Conservation (phyloP, 2,329 filamentous ascomycete species). For the Xylariaceae sp. region DNA sequence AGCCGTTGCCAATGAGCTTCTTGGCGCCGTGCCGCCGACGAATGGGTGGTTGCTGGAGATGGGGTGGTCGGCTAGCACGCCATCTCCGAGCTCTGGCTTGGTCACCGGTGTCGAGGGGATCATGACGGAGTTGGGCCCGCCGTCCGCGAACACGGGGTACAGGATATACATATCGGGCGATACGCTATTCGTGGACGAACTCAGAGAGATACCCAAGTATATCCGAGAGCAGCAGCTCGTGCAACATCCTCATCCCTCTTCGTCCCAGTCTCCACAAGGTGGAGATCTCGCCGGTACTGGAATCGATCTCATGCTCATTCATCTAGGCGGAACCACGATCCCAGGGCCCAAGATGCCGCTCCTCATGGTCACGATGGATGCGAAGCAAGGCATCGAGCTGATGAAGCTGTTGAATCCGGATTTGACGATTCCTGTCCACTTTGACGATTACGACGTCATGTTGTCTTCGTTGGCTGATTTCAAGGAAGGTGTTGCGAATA, state of each 20-base stretch:
- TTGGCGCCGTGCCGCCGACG: slow-evolving; percentile 51
- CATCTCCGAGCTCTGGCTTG: neutral
- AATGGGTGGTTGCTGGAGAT: slow-evolving; percentile 65
- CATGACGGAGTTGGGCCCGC: slow-evolving; percentile 7
- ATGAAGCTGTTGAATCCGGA: slow-evolving; percentile 56
- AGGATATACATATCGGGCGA: slow-evolving; percentile 64
- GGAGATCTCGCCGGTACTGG: slow-evolving; percentile 34
- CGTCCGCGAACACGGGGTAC: slow-evolving; percentile 44
- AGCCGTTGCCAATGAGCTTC: slow-evolving; percentile 36
- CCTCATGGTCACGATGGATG: slow-evolving; percentile 66
- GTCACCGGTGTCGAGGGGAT: neutral
- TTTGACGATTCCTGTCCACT: slow-evolving; percentile 59
- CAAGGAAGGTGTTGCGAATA: slow-evolving; percentile 45
- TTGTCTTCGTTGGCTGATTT: slow-evolving; percentile 56
- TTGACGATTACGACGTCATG: slow-evolving; percentile 60
- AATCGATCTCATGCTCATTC: slow-evolving; percentile 62
- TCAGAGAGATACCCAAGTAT: slow-evolving; percentile 50
- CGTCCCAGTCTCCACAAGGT: neutral
- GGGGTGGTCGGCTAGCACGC: slow-evolving; percentile 37
- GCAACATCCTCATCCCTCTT: neutral
- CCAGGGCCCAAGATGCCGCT: slow-evolving; percentile 53
- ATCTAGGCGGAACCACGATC: slow-evolving; percentile 62
- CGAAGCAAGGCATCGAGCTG: slow-evolving; percentile 54
- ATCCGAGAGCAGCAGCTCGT: slow-evolving; percentile 35
- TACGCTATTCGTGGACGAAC: slow-evolving; percentile 57